Base-by-base conservation (phyloP, 345 rosid genomes). In the Gossypium anomalum region DNA sequence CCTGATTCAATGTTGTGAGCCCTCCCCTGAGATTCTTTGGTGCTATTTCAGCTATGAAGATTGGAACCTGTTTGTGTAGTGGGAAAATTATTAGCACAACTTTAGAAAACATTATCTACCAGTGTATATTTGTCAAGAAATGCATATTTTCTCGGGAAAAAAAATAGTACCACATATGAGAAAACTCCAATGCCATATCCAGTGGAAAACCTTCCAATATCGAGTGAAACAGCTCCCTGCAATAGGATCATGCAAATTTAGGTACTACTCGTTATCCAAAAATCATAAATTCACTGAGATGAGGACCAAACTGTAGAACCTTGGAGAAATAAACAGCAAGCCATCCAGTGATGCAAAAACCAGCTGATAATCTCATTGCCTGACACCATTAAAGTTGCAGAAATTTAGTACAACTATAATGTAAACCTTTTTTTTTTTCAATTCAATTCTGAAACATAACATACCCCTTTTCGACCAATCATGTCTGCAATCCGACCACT, bases 161-260 rank as follows among this genome's bases (percentile, higher is more conserved):
- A 48, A 57, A 80, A 27, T 78, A 34, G 41, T 89, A 94, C 98
- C 92, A 90, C 98, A 78, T 82, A 94, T 55, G 97, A 94, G 83
- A 94, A 86, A 62, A 92, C 87, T 77, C 97, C 98, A 81, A 92
- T 90, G 7, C 93, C 97, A 75, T 84, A 92, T 81, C 98, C 98
- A 4, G 97, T 92, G 57, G 81, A 88, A 84, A 92, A 82, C 76
- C 98, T 94, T 75, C 98, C 98, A 25, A 79, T 59, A 75, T 94
- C 97, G 60, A 94, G 93, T 55, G 85, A 76, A 53, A 82, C 43
- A 76, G 89, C 79, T 64, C 82, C 94, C 95, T 93, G 89, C 51
- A 75, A 67, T 67, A 73, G 7, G 29, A 23, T 2, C 53, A n/a
- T 3, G 63, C 68, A 74, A 25, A 45, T 14, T 13, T 29, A 2